phyloP scores from a whole-genome alignment of 805 yeast species.

The Nakazawaea ambrosiae region DNA sequence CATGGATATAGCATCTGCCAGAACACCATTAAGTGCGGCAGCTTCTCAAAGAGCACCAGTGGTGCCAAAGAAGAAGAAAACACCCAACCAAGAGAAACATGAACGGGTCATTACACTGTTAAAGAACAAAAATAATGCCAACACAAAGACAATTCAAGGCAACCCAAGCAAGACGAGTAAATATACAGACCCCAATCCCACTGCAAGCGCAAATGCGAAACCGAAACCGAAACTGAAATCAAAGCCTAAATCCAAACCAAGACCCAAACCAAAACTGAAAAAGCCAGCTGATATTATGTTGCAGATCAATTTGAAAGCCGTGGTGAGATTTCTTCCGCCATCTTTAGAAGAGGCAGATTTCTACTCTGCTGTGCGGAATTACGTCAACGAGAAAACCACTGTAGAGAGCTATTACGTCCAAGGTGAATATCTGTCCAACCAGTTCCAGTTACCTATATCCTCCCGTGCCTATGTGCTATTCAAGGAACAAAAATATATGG shows the following conservation, averaged over 20 bases:
- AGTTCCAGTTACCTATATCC: constrained; percentile 30
- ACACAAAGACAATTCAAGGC: too few relatives aligned
- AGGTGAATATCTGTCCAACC: constrained; percentile 31
- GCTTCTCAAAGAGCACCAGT: too few relatives aligned
- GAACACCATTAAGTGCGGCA: too few relatives aligned
- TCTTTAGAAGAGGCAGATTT: constrained; percentile 21
- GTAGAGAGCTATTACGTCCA: constrained; percentile 28
- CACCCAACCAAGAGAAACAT: too few relatives aligned
- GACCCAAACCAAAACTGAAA: not conserved
- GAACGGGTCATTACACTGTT: too few relatives aligned
- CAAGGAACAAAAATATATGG: constrained; percentile 16
- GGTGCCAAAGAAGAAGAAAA: too few relatives aligned
- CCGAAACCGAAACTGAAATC: not conserved
- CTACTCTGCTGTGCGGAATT: constrained; percentile 15
- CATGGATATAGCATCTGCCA: too few relatives aligned
- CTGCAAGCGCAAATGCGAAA: not conserved
- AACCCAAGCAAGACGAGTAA: too few relatives aligned
- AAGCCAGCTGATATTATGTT: too few relatives aligned
- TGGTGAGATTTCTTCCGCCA: constrained; percentile 39
- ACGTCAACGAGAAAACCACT: constrained; percentile 11
- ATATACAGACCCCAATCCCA: too few relatives aligned
- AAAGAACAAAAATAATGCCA: too few relatives aligned
- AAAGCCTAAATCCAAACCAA: not conserved
- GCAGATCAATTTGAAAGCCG: too few relatives aligned
- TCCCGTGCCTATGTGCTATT: constrained; percentile 37